Evolutionary conservation across 352 stramenopile genomes (phyloP).

Genomic region (Pythium pyrilobum): DNA sequence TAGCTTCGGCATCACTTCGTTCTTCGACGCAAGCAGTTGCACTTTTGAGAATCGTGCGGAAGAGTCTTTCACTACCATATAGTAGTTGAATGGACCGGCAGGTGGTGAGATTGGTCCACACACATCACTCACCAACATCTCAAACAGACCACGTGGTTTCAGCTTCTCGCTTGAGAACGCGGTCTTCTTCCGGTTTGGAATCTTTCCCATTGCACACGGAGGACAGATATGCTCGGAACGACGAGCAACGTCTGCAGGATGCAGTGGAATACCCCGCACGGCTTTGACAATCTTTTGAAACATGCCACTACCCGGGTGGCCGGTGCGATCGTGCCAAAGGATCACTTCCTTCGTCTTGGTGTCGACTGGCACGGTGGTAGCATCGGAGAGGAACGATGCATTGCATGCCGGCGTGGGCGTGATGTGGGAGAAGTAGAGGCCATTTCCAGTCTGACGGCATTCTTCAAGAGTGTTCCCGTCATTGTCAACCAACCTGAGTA

Average conservation of each 20-base stretch:
- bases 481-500: background rate
- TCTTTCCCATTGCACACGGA: slow-evolving; percentile 10
- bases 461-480: background rate
- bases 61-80: slow-evolving; percentile 12
- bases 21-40: slow-evolving; percentile 6
- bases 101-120: slow-evolving; percentile 15
- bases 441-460: background rate
- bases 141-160: slow-evolving; percentile 1
- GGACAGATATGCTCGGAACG: background rate
- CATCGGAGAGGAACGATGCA: background rate
- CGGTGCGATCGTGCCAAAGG: slow-evolving; percentile 4
- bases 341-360: background rate
- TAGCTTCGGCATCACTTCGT: slow-evolving; percentile 18
- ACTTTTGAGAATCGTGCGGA: slow-evolving; percentile 7
- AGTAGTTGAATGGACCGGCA: slow-evolving; percentile 18
- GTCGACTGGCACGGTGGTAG: background rate
- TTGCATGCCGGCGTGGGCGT: background rate
- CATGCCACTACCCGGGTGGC: slow-evolving; percentile 9
- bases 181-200: slow-evolving; percentile 6
- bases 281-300: slow-evolving; percentile 2
- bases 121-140: slow-evolving; percentile 10
- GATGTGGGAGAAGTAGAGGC: slow-evolving; percentile 6
- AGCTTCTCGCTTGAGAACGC: background rate
- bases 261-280: background rate
- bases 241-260: background rate